These are phyloP conservation scores for Solanum okadae DNA, from an alignment of 257 asterid species.

Conservation along the genomic window DNA sequence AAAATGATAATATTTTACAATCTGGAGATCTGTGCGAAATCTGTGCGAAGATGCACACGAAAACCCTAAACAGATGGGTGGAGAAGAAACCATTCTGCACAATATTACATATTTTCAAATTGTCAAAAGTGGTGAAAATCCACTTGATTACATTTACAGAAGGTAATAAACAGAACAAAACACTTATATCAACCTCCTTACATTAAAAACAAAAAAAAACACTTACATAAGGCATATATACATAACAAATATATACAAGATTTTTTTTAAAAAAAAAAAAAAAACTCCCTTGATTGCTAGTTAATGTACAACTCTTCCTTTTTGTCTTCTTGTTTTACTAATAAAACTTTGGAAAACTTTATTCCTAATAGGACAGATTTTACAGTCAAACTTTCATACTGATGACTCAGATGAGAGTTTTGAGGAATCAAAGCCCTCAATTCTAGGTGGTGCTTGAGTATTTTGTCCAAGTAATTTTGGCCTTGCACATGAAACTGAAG, in stretches of 20 bases:
- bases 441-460: slow-evolving; percentile 27
- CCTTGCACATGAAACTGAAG: slow-evolving; percentile 17
- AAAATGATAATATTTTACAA: too few species aligned
- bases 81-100: neutral
- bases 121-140: neutral
- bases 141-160: neutral
- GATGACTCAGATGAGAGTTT: slow-evolving; percentile 1
- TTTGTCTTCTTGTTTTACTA: neutral
- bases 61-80: neutral
- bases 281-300: neutral
- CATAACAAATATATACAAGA: neutral
- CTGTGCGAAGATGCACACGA: neutral
- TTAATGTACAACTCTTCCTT: neutral
- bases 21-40: neutral
- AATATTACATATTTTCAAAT: neutral
- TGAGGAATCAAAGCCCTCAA: slow-evolving; percentile 41
- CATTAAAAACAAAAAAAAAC: neutral
- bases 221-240: neutral
- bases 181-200: neutral
- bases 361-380: neutral
- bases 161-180: neutral
- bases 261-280: too few species aligned
- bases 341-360: too few species aligned
- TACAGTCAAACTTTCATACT: neutral
- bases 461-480: slow-evolving; percentile 6